phyloP scores from a whole-genome alignment of 2,329 filamentous ascomycete genomes.

The Talaromyces sp. region DNA sequence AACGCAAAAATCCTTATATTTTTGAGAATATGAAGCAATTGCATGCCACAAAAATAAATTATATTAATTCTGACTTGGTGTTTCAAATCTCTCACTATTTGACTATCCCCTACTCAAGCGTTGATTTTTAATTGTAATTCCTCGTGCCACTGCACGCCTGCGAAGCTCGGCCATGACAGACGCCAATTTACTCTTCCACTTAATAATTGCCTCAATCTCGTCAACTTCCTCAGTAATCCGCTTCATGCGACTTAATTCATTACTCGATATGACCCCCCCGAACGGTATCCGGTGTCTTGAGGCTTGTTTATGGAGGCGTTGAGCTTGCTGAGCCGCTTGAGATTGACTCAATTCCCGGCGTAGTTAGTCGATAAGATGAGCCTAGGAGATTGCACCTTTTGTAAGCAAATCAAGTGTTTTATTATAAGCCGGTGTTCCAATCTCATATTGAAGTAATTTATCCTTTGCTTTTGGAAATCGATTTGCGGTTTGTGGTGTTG shows the following conservation, averaged over 20 bases:
- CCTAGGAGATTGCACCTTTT: background rate
- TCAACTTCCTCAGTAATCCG: background rate
- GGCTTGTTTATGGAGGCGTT: background rate
- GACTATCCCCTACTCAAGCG: background rate
- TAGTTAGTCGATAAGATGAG: background rate
- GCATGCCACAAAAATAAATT: background rate
- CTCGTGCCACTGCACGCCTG: background rate
- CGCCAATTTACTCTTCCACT: background rate
- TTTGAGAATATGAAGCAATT: background rate
- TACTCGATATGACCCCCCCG: background rate
- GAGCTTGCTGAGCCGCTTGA: background rate
- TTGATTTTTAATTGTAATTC: background rate
- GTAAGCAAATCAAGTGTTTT: background rate
- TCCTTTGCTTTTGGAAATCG: background rate
- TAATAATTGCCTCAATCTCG: background rate
- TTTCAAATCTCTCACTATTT: background rate
- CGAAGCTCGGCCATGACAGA: background rate
- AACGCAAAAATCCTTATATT: background rate
- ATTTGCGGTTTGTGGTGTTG: background rate
- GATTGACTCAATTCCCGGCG: background rate
- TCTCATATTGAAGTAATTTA: background rate
- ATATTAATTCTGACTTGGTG: background rate
- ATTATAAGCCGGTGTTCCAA: background rate
- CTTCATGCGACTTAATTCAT: background rate
- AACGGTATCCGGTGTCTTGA: background rate